phyloP scores from a whole-genome alignment of 257 asterid genomes.

The Petunia secreta region DNA sequence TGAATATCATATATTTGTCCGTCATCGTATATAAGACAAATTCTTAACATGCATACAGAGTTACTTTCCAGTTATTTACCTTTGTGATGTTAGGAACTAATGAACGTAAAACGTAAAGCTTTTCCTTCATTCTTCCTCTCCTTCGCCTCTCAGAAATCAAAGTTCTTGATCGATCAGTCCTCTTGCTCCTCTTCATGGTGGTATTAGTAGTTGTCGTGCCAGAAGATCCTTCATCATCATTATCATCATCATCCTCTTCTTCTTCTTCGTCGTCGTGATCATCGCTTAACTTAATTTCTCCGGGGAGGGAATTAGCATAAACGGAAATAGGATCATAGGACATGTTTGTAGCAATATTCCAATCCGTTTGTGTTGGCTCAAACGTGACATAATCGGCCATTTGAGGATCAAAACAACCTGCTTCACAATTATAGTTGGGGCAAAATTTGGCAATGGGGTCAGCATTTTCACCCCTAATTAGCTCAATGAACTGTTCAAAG shows the following conservation, averaged over 20 bases:
- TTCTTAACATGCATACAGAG: background rate
- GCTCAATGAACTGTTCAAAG: conserved; percentile 48
- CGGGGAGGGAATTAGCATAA: conserved; percentile 11
- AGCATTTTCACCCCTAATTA: conserved; percentile 42
- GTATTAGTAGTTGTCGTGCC: conserved; percentile 14
- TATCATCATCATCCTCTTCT: conserved; percentile 21
- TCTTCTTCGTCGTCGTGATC: background rate
- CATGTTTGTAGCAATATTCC: conserved; percentile 23
- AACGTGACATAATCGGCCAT: conserved; percentile 7
- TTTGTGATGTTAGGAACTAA: conserved; percentile 85
- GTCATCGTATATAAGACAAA: background rate
- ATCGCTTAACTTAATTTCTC: background rate
- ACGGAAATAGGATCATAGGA: conserved; percentile 1
- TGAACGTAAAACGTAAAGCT: conserved; percentile 72
- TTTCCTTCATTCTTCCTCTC: conserved; percentile 87
- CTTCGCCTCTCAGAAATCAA: conserved; percentile 66
- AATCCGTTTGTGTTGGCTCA: conserved; percentile 20
- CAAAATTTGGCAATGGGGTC: conserved; percentile 34
- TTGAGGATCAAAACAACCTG: conserved; percentile 9
- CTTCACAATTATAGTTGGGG: conserved; percentile 35
- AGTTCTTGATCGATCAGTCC: conserved; percentile 61
- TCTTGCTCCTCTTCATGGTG: conserved; percentile 19
- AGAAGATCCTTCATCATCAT: conserved; percentile 47
- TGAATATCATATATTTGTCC: no score
- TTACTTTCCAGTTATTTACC: conserved; percentile 35